phyloP scores from a whole-genome alignment of 192 early-diverging fungal genomes.

The Backusella parvicylindrica region DNA sequence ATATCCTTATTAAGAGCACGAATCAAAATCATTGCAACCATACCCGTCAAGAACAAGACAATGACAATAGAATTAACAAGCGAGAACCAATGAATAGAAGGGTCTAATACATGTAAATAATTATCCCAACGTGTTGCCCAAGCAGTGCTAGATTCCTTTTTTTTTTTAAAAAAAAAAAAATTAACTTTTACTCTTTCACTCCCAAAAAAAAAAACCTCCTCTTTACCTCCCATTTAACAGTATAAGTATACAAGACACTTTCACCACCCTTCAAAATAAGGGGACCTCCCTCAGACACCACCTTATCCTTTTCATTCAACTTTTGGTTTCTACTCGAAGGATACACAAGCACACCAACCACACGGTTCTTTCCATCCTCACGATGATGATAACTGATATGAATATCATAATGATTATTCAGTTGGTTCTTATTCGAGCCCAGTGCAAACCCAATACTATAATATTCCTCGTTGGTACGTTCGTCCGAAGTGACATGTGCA shows the following conservation, averaged over 20 bases:
- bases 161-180: not conserved
- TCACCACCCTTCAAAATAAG: constrained; percentile 26
- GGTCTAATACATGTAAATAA: constrained; percentile 83
- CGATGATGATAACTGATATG: constrained; percentile 80
- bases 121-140: constrained; percentile 87
- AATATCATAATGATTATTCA: constrained; percentile 93
- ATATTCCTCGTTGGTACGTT: constrained; percentile 45
- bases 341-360: constrained; percentile 84
- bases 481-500: constrained; percentile 55
- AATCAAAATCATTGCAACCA: constrained; percentile 89
- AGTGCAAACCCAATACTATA: constrained; percentile 83
- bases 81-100: constrained; percentile 95
- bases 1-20: constrained; percentile 91
- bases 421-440: constrained; percentile 45
- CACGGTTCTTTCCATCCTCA: constrained; percentile 28
- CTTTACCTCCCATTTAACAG: constrained; percentile 57
- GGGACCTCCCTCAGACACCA: not conserved
- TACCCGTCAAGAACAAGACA: constrained; percentile 87
- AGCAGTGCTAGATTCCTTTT: constrained; percentile 52
- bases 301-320: constrained; percentile 18
- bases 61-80: constrained; percentile 94
- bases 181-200: too few relatives aligned
- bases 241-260: constrained; percentile 62
- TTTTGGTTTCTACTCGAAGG: constrained; percentile 63
- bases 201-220: not conserved